Evolutionary conservation across 306 rosid genomes (phyloP).

Genomic region (Pyrus bretschneideri): DNA sequence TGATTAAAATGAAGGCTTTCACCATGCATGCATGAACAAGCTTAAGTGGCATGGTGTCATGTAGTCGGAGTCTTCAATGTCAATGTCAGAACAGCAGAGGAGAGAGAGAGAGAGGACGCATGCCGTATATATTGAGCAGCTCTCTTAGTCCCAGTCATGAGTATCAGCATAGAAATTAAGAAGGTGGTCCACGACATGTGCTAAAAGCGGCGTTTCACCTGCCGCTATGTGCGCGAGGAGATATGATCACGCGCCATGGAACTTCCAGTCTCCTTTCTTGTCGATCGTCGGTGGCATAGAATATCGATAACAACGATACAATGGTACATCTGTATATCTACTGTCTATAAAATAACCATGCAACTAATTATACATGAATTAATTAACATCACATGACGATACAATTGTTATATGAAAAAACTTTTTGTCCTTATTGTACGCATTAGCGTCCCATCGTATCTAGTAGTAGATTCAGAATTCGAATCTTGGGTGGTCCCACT

Average conservation of each 20-base stretch:
- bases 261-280: neutral
- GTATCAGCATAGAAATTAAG: too few species aligned
- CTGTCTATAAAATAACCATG: too few species aligned
- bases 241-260: neutral
- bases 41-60: too few species aligned
- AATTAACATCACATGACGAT: neutral
- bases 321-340: too few species aligned
- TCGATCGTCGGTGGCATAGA: neutral
- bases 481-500: too few species aligned
- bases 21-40: neutral
- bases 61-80: too few species aligned
- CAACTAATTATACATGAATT: too few species aligned
- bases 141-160: neutral
- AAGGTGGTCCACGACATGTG: neutral
- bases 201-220: slow-evolving; percentile 1
- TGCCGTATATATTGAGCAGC: neutral
- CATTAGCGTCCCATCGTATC: neutral
- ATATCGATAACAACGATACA: too few species aligned
- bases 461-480: too few species aligned
- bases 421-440: neutral
- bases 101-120: neutral
- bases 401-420: too few species aligned
- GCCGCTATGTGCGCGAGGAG: neutral
- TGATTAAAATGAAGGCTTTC: neutral
- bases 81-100: neutral